Base-by-base conservation (phyloP, 2,329 filamentous ascomycete species). In the Calonectria henricotiae region DNA sequence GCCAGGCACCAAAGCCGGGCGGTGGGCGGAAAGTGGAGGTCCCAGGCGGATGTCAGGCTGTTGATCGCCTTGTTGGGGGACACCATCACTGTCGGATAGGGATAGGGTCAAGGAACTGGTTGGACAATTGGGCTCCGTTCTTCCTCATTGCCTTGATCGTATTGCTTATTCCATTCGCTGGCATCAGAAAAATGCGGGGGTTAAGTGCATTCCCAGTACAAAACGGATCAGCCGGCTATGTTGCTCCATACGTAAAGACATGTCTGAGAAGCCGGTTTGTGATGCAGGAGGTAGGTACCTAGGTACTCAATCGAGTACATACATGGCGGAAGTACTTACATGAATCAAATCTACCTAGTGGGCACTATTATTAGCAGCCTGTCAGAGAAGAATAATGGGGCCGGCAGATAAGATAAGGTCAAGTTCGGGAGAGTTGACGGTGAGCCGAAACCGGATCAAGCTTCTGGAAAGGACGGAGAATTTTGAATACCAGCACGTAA, bases 281-380 rank as follows among this genome's bases (percentile, higher is more conserved):
- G 51, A 37, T 58, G 32, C 51, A 32, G 20, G 20, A 20, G 20
- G 20, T 20, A 20, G 20, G 20, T 20, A 20, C 20, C 20, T 20
- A 20, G 51, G 51, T 58, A 41, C 17, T 11, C 20, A 39, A 32
- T 37, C 37, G 51, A 37, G 12, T 25, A 39, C 35, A 58, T 25
- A 39, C 35, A 58, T 25, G 51, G 20, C 20, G 20, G 11, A 37
- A 39, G 51, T 37, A 58, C 37, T 1, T n/a, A n/a, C 27, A 27
- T 32, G 17, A 17, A 43, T 43, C 39, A 43, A 37, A 37, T 37
- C 11, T 35, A 37, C 11, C 11, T 39, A 58, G 51, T 58, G 51
- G 51, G 35, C 51, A 39, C 51, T 58, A 58, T 58, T 58, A 58
- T 58, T 58, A 58, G 51, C 51, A 58, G 32, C 51, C 32, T 55